A percentile compares a stretch with the other conserved stretches of the same genome.
phyloP scores from a whole-genome alignment of 106 monocot genomes.

The Allium fistulosum region DNA sequence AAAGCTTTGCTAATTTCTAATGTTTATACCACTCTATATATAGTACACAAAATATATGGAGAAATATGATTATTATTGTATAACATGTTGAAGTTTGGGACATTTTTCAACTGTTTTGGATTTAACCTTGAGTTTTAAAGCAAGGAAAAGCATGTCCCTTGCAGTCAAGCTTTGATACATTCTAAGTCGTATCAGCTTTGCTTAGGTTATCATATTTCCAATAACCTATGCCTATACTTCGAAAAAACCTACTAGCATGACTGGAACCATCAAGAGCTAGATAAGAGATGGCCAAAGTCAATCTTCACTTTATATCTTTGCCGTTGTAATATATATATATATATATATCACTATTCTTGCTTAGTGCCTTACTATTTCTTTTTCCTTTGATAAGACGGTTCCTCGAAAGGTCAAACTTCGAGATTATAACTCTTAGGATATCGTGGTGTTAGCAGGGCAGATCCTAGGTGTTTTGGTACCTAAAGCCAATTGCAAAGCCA shows the following conservation, averaged over 20 bases:
- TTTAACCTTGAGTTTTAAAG: constrained; percentile 83
- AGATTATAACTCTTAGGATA: constrained; percentile 73
- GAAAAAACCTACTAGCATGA: constrained; percentile 79
- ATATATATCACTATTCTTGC: constrained; percentile 55
- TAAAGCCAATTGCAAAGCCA: too few relatives aligned
- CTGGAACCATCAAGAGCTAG: constrained; percentile 66
- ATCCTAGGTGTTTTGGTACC: too few relatives aligned
- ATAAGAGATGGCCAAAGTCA: constrained; percentile 61
- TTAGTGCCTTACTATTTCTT: constrained; percentile 62
- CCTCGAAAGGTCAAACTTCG: constrained; percentile 68
- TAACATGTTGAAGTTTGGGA: neutral
- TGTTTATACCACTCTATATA: neutral
- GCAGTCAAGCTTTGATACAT: constrained; percentile 81
- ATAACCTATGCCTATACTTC: constrained; percentile 84
- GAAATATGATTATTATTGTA: neutral
- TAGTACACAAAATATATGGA: neutral
- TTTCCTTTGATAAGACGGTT: constrained; percentile 60
- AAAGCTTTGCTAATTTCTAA: neutral
- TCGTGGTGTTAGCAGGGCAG: constrained; percentile 94
- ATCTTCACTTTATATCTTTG: constrained; percentile 70
- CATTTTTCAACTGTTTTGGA: constrained; percentile 65
- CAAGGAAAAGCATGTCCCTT: constrained; percentile 74
- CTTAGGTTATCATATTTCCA: constrained; percentile 83
- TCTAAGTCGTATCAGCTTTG: constrained; percentile 65
- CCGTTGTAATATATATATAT: constrained; percentile 47